These are phyloP conservation scores for Lupinus albus DNA, from an alignment of 306 rosid genomes.

Conservation along the genomic window DNA sequence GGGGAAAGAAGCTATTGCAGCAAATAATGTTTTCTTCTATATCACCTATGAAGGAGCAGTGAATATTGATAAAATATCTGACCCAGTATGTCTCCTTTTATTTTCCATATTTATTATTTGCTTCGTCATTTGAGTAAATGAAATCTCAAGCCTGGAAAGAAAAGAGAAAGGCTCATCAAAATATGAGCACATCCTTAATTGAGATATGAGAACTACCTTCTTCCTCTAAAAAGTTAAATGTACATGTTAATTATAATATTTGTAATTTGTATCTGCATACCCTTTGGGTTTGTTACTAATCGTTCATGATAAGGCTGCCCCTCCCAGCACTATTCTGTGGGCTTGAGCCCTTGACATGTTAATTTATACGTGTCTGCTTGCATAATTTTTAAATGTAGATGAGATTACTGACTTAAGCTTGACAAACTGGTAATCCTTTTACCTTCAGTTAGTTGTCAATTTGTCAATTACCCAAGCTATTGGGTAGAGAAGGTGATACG, in stretches of 20 bases:
- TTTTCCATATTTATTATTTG: slow-evolving; percentile 34
- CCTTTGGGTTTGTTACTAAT: background rate
- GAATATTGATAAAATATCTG: slow-evolving; percentile 90
- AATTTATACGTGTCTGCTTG: background rate
- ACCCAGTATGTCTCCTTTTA: slow-evolving; percentile 71
- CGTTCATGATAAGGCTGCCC: background rate
- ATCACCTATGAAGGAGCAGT: slow-evolving; percentile 93
- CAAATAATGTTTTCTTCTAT: slow-evolving; percentile 93
- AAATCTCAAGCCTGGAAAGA: slow-evolving; percentile 11
- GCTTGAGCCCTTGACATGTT: background rate
- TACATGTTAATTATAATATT: slow-evolving; percentile 11
- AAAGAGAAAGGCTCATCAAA: slow-evolving; percentile 16
- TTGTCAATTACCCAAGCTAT: background rate
- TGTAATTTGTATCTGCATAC: background rate
- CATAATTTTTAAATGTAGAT: background rate
- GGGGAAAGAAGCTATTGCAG: slow-evolving; percentile 86
- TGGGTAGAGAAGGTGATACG: background rate
- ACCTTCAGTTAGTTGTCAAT: background rate
- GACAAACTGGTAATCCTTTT: slow-evolving; percentile 1
- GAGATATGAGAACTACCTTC: slow-evolving; percentile 3
- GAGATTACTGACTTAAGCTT: slow-evolving; percentile 15
- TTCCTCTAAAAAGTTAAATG: background rate
- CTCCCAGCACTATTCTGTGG: background rate
- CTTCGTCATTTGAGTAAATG: slow-evolving; percentile 31
- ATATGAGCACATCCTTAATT: background rate